Evolutionary conservation across 148 eudicot species (phyloP), one percentile per base, ranked within the genome.

Genomic region (Camellia lanceoleosa): DNA sequence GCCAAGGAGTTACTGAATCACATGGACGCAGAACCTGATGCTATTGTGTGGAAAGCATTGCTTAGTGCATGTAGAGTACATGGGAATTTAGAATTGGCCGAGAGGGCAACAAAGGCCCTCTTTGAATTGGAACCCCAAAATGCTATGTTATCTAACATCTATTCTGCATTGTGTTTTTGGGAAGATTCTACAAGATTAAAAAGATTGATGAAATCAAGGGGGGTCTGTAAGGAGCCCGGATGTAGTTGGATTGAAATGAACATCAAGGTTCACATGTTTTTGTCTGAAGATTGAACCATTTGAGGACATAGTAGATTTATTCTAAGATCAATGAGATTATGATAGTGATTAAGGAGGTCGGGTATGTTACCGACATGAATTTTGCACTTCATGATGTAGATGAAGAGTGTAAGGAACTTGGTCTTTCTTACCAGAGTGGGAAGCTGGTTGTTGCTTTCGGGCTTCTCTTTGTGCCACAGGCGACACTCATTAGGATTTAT

Each of bases 381-480:
- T 92, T 84, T 73, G 91, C 97, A 19, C 89, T 92, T 38, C 94
- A 89, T 65, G 91, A 94, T 66, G 82, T 86, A 10, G 90, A 90
- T 81, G 92, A 90, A 68, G 90, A 89, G 82, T 86, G 73, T 60
- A 92, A 89, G 80, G 91, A 88, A 66, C 81, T 81, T 60, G 86
- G 90, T 59, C 97, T 94, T 78, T 86, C 88, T 38, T 87, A 92
- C 88, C 97, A 84, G 97, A 84, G 98, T 42, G 98, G 92, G 84
- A 94, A 92, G 83, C 72, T 94, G 77, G 97, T 94, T 18, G 88
- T 92, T 79, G 97, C 98, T 46, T 94, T 89, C 78, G 94, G 87
- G 52, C 87, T 94, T 80, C 77, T 94, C 68, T 79, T 76, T 38
- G 71, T 88, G 84, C 92, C 94, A 38, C 79, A 68, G 18, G 86